These are phyloP conservation scores for Ampelomyces quisqualis DNA, from an alignment of 2,329 filamentous ascomycete genomes.

Conservation along the genomic window DNA sequence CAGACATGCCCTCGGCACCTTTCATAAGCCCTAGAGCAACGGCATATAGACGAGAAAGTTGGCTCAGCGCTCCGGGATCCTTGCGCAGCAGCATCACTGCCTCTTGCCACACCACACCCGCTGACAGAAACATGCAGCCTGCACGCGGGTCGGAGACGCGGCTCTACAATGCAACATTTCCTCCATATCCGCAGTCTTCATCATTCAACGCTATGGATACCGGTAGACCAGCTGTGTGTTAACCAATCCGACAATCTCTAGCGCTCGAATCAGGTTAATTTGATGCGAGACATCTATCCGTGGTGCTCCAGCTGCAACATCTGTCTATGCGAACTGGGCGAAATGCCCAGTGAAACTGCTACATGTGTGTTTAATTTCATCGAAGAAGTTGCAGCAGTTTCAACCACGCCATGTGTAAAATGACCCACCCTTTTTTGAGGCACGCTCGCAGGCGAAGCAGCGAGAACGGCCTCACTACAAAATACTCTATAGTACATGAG, in stretches of 20 bases:
- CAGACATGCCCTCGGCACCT: too few species aligned
- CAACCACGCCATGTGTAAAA: background rate
- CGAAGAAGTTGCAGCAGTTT: slow-evolving; percentile 3
- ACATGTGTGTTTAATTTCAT: slow-evolving; percentile 18
- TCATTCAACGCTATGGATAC: slow-evolving; percentile 23
- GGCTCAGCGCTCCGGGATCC: too few species aligned
- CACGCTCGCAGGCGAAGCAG: background rate
- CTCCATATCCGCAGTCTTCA: slow-evolving; percentile 18
- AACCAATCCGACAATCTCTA: slow-evolving; percentile 27
- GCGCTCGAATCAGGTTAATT: slow-evolving; percentile 22
- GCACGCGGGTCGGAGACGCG: background rate
- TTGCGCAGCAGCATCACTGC: too few species aligned
- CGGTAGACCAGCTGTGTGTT: slow-evolving; percentile 36
- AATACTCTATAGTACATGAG: slow-evolving; percentile 19
- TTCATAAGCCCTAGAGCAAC: too few species aligned
- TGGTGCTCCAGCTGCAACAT: slow-evolving; percentile 19
- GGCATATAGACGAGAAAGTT: too few species aligned
- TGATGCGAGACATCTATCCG: slow-evolving; percentile 34
- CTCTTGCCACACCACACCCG: too few species aligned
- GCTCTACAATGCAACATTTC: background rate
- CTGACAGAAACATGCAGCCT: too few species aligned
- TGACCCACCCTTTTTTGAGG: slow-evolving; percentile 12
- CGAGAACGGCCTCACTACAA: slow-evolving; percentile 13
- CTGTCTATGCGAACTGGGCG: slow-evolving; percentile 25
- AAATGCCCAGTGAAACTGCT: slow-evolving; percentile 3